Percentiles rank a stretch among this genome's conserved stretches.
Conservation (phyloP, 495 filamentous ascomycete genomes). For the Clavariopsis aquatica region DNA sequence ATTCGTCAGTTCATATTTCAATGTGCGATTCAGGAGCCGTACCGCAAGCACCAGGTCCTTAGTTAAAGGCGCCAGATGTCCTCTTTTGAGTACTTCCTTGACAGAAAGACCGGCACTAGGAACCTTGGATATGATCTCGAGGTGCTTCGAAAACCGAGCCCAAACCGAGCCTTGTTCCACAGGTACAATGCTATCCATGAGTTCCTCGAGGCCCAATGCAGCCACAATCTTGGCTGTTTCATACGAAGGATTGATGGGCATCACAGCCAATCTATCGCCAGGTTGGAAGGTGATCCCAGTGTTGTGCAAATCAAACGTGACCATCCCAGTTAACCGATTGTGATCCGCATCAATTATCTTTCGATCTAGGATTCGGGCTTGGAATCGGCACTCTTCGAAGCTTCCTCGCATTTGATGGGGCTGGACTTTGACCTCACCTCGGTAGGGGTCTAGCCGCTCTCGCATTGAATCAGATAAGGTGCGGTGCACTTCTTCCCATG, state of each 20-base stretch:
- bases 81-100: constrained; percentile 52
- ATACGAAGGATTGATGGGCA: constrained; percentile 53
- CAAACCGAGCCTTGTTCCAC: constrained; percentile 47
- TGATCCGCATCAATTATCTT: constrained; percentile 50
- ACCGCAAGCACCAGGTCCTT: constrained; percentile 52
- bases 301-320: constrained; percentile 51
- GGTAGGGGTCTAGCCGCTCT: constrained; percentile 52
- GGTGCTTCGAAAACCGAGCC: constrained; percentile 51
- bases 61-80: constrained; percentile 53
- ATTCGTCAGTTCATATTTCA: neutral
- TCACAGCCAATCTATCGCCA: constrained; percentile 52
- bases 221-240: constrained; percentile 54
- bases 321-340: constrained; percentile 49
- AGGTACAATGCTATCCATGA: constrained; percentile 40
- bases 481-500: constrained; percentile 55
- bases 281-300: constrained; percentile 55
- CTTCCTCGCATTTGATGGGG: constrained; percentile 55
- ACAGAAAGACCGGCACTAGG: constrained; percentile 42
- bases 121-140: constrained; percentile 44
- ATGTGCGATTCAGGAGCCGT: constrained; percentile 30
- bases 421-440: constrained; percentile 47
- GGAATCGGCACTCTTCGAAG: constrained; percentile 55
- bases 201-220: constrained; percentile 47
- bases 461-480: constrained; percentile 57
- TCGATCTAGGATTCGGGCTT: constrained; percentile 47